Evolutionary conservation across 2,329 filamentous ascomycete species (phyloP).

Genomic region (Ascochyta pisi): DNA sequence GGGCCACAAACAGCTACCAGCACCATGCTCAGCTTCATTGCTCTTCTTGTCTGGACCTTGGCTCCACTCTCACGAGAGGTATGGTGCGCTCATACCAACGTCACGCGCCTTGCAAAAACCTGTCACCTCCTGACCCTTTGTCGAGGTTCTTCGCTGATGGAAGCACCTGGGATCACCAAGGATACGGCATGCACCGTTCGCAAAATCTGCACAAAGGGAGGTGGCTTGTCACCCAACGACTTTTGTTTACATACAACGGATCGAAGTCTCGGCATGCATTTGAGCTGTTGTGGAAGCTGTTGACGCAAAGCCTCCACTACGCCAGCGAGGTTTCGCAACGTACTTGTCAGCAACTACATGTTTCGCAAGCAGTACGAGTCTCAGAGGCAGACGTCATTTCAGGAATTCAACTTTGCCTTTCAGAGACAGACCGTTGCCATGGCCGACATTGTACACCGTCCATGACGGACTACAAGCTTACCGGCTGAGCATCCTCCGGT

Average conservation of each 20-base stretch:
- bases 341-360: neutral
- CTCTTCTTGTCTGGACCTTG: neutral
- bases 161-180: neutral
- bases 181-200: neutral
- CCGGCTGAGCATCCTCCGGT: slow-evolving; percentile 39
- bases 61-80: neutral
- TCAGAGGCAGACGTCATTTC: too few relatives aligned
- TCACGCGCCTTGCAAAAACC: slow-evolving; percentile 4
- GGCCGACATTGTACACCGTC: neutral
- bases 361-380: neutral
- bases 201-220: too few relatives aligned
- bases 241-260: neutral
- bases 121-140: neutral
- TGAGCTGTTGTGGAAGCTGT: neutral
- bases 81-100: slow-evolving; percentile 6
- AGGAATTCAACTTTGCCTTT: too few relatives aligned
- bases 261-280: neutral
- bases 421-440: too few relatives aligned
- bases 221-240: too few relatives aligned
- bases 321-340: neutral
- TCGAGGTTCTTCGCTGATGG: neutral
- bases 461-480: neutral
- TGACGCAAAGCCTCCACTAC: neutral
- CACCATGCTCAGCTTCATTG: slow-evolving; percentile 8
- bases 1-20: neutral